Evolutionary conservation across 2,329 filamentous ascomycete genomes (phyloP).

Genomic region (Aspergillus sp.): DNA sequence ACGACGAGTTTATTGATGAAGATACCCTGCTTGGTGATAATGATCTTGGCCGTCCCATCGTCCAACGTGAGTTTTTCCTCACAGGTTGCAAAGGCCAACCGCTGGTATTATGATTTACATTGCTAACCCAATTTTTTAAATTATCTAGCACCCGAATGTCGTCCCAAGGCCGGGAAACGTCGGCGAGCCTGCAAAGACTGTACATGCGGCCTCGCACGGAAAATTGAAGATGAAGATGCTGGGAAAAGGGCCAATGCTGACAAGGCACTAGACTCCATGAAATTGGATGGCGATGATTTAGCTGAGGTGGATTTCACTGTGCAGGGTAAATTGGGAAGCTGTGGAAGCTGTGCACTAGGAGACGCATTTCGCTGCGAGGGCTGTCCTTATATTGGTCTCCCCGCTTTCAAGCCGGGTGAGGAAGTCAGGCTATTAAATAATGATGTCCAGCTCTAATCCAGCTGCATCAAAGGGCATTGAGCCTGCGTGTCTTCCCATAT

Average conservation of each 20-base stretch:
- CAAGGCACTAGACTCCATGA: conserved; percentile 47
- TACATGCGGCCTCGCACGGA: conserved; percentile 83
- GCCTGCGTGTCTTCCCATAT: no score
- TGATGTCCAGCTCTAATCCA: conserved; percentile 64
- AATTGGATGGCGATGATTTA: conserved; percentile 69
- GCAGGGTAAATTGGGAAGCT: conserved; percentile 92
- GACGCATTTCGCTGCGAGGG: conserved; percentile 75
- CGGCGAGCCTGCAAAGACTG: conserved; percentile 96
- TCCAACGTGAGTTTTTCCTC: conserved; percentile 61
- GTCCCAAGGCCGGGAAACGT: conserved; percentile 78
- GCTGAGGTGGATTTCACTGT: conserved; percentile 90
- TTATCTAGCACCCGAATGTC: conserved; percentile 68
- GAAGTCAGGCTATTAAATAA: conserved; percentile 85
- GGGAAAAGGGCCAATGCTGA: conserved; percentile 61
- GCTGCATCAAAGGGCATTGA: no score
- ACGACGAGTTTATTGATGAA: conserved; percentile 88
- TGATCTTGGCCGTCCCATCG: conserved; percentile 69
- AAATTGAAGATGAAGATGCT: conserved; percentile 76
- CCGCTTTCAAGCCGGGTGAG: conserved; percentile 94
- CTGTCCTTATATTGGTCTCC: conserved; percentile 82
- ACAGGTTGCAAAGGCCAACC: neutral
- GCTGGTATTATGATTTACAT: neutral
- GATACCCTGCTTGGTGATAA: conserved; percentile 78
- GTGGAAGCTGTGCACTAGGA: conserved; percentile 86
- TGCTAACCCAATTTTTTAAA: neutral